Conservation (phyloP, 306 rosid species). For the Sechiopsis laciniata region DNA sequence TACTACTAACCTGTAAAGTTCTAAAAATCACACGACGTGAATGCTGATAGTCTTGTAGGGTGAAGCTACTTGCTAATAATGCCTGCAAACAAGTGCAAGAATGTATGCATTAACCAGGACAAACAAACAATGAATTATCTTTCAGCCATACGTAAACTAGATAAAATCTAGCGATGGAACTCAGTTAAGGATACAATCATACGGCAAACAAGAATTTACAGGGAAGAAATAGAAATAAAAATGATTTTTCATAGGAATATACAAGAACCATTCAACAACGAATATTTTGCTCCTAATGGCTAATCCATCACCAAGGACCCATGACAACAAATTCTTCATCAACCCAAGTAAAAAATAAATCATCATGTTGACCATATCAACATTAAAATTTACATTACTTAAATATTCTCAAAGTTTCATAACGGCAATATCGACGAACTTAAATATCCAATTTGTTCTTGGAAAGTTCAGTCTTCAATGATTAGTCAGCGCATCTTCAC, state of each 20-base stretch:
- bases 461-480: neutral
- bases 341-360: neutral
- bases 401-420: neutral
- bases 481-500: neutral
- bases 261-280: neutral
- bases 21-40: conserved; percentile 60
- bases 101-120: neutral
- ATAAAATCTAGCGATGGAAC: neutral
- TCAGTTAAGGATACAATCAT: neutral
- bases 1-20: conserved; percentile 60
- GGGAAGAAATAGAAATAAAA: neutral
- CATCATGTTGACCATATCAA: neutral
- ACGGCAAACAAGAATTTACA: neutral
- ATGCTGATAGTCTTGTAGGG: conserved; percentile 61
- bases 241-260: neutral
- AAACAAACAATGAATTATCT: neutral
- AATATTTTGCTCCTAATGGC: neutral
- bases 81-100: conserved; percentile 44
- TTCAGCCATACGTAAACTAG: neutral
- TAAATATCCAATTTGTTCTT: too few species aligned
- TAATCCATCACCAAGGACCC: neutral
- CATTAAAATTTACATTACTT: neutral
- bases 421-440: neutral
- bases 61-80: conserved; percentile 71
- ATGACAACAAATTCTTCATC: neutral